Base-by-base conservation (phyloP, 2,329 filamentous ascomycete species). In the Gyromitra esculenta region DNA sequence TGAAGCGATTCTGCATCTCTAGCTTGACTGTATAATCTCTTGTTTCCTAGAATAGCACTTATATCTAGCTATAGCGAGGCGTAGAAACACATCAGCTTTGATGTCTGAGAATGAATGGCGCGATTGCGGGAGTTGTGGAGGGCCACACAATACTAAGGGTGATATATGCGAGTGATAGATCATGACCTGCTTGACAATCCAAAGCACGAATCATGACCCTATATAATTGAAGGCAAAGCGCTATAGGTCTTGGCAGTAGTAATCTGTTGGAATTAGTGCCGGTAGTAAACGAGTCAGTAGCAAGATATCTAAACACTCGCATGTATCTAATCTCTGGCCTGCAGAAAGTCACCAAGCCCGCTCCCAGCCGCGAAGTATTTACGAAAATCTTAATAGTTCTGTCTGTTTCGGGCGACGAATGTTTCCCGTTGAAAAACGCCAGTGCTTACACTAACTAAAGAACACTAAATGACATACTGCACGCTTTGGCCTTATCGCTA, bases 391-490 rank as follows among this genome's bases (percentile, higher is more conserved):
- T 4, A 15, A 13, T 45, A 13, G 1, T 45, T 45, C 43, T 1
- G 43, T 13, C 13, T 15, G 43, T 45, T 45, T 13, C 43, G 15
- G 39, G 15, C 35, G 54, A 39, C 54, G 35, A 35, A 35, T 59
- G n/a, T 1, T 15, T 59, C 35, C 25, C n/a, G 37, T 59, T 59
- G 13, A 7, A 15, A n/a, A 39, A 60, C 5, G 6, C n/a, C 13
- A 21, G 6, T 60, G 57, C 57, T 60, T 21, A 60, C 41, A 43
- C n/a, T 60, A 35, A 43, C 54, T 60, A 31, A 41, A 21, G 9
- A 18, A 11, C 57, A 18, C 18, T 18, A 41, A 57, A n/a, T 31
- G 35, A 35, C 3, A 57, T 57, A 3, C 2, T 59, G 56, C n/a
- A 9, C 15, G 48, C 48, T 6, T 52, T n/a, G 15, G 25, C 54